Percentiles rank a stretch among this genome's conserved stretches.
These are phyloP conservation scores for Coprinopsis cinerea DNA, from an alignment of 768 basidiomycete species.

Conservation along the genomic window DNA sequence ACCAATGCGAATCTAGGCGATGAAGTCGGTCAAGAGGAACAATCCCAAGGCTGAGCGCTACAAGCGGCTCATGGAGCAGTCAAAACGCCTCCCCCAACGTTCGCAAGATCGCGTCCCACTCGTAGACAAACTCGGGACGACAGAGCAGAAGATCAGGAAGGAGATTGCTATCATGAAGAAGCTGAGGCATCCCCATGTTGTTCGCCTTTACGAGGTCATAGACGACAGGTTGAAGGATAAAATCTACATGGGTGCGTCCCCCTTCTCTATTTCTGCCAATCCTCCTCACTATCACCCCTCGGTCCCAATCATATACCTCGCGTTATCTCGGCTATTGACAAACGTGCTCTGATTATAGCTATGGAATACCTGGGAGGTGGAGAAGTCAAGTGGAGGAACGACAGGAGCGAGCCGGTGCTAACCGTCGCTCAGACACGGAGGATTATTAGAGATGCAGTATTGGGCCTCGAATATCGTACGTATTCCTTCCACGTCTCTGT, in stretches of 20 bases:
- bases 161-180: slow-evolving; percentile 99
- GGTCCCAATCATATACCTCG: slow-evolving; percentile 3
- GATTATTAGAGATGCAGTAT: slow-evolving; percentile 88
- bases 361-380: slow-evolving; percentile 97
- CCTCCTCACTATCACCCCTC: too few species aligned
- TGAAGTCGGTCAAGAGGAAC: slow-evolving; percentile 71
- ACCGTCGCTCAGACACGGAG: slow-evolving; percentile 77
- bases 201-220: slow-evolving; percentile 88
- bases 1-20: slow-evolving; percentile 43
- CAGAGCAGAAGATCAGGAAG: slow-evolving; percentile 79
- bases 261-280: not conserved
- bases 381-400: slow-evolving; percentile 85
- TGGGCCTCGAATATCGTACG: slow-evolving; percentile 94
- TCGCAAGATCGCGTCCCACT: slow-evolving; percentile 42
- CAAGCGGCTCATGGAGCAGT: slow-evolving; percentile 26
- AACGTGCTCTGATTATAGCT: slow-evolving; percentile 45
- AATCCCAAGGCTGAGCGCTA: slow-evolving; percentile 56
- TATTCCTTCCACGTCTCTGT: slow-evolving; percentile 18
- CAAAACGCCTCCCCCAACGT: slow-evolving; percentile 34
- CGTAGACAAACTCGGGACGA: slow-evolving; percentile 62
- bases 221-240: slow-evolving; percentile 84
- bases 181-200: slow-evolving; percentile 83
- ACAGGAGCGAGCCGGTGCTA: slow-evolving; percentile 62
- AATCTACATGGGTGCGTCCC: slow-evolving; percentile 87
- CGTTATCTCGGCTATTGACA: too few species aligned